Evolutionary conservation across 1,139 yeast species (phyloP).

Genomic region (Geotrichum aggregatum): DNA sequence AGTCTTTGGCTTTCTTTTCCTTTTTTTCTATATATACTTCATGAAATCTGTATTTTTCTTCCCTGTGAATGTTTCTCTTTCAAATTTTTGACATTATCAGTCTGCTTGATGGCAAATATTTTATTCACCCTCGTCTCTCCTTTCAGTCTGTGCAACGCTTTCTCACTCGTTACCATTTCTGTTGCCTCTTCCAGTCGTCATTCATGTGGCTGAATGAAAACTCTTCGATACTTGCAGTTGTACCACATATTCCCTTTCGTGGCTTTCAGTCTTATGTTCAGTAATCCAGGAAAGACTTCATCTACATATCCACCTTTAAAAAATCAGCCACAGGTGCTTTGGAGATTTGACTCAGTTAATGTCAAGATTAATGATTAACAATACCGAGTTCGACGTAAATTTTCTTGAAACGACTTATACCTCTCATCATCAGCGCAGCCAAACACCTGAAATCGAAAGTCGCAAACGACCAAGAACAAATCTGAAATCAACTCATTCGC

Average conservation of each 20-base stretch:
- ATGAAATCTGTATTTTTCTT: not conserved
- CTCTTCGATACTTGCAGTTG: not conserved
- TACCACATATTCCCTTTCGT: not conserved
- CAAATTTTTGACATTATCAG: not conserved
- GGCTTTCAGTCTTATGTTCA: not conserved
- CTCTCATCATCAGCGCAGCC: too few species aligned
- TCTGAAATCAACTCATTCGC: too few species aligned
- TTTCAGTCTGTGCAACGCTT: not conserved
- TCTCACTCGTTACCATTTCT: not conserved
- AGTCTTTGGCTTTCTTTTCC: not conserved
- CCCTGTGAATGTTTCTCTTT: not conserved
- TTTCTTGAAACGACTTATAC: too few species aligned
- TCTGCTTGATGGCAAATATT: not conserved
- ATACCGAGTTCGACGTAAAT: too few species aligned
- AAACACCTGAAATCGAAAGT: too few species aligned
- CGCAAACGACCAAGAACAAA: too few species aligned
- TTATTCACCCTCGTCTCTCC: not conserved
- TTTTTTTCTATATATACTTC: not conserved
- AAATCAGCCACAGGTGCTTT: too few species aligned
- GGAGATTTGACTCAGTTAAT: too few species aligned
- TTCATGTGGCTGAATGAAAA: not conserved
- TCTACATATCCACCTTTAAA: too few species aligned
- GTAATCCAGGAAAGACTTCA: not conserved
- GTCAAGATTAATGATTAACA: too few species aligned
- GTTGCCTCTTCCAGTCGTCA: not conserved